Percentiles rank a stretch among this genome's conserved stretches.
Conservation (phyloP, 2,329 filamentous ascomycete species). For the Lachnellula cervina region DNA sequence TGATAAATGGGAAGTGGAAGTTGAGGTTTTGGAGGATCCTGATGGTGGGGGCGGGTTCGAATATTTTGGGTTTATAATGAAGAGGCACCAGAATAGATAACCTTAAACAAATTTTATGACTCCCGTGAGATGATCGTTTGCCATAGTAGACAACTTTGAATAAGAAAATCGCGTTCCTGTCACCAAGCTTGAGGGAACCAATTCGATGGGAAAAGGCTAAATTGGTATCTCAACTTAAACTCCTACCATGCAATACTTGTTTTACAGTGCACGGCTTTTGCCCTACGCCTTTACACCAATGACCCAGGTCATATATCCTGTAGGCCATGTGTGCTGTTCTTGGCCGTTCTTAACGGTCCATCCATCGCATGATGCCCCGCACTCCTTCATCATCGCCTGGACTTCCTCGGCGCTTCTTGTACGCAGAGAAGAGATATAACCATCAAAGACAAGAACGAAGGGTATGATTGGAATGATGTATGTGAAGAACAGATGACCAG, state of each 20-base stretch:
- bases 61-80: slow-evolving; percentile 44
- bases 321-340: slow-evolving; percentile 42
- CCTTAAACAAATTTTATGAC: not conserved
- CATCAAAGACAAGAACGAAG: slow-evolving; percentile 64
- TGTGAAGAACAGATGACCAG: slow-evolving; percentile 53
- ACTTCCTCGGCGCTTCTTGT: slow-evolving; percentile 65
- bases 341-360: slow-evolving; percentile 40
- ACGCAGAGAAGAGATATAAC: slow-evolving; percentile 60
- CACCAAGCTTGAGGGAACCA: not conserved
- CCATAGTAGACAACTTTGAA: no score
- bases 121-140: no score
- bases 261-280: not conserved
- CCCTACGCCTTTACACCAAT: slow-evolving; percentile 34
- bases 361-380: slow-evolving; percentile 38
- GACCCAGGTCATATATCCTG: slow-evolving; percentile 43
- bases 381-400: slow-evolving; percentile 50
- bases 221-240: not conserved
- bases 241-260: not conserved
- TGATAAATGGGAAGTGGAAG: slow-evolving; percentile 40
- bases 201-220: not conserved
- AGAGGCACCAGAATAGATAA: slow-evolving; percentile 10
- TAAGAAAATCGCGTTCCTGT: no score
- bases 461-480: slow-evolving; percentile 64
- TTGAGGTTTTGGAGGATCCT: slow-evolving; percentile 38
- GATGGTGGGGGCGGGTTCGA: slow-evolving; percentile 41